A percentile compares a stretch with the other conserved stretches of the same genome.
These are phyloP conservation scores for Penicillium canescens DNA, from an alignment of 495 filamentous ascomycete species.

Conservation along the genomic window DNA sequence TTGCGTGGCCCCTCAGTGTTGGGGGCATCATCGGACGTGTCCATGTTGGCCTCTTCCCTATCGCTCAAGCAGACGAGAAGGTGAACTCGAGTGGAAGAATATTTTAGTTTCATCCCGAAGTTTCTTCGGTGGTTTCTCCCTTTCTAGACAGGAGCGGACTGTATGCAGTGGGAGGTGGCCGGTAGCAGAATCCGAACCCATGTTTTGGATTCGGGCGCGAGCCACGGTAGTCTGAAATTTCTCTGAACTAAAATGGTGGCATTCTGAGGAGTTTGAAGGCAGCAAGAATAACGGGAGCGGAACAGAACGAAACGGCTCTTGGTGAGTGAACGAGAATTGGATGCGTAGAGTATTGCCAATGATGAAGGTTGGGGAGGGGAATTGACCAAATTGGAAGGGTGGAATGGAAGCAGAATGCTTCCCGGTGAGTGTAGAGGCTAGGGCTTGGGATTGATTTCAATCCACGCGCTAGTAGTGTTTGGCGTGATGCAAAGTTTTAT, in stretches of 20 bases:
- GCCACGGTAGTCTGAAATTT: constrained; percentile 28
- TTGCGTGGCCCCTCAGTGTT: constrained; percentile 48
- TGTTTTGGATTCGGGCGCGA: constrained; percentile 22
- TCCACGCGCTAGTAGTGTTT: no score
- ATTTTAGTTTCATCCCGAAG: constrained; percentile 23
- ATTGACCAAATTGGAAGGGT: no score
- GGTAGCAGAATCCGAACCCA: constrained; percentile 49
- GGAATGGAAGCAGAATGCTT: no score
- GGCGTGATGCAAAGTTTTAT: no score
- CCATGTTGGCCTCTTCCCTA: constrained; percentile 72
- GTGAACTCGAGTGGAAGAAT: constrained; percentile 42
- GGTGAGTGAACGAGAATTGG: no score
- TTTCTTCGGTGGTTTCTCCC: constrained; percentile 39
- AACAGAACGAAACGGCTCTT: not conserved
- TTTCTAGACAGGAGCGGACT: constrained; percentile 43
- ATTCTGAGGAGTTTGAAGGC: constrained; percentile 12
- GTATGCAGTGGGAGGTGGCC: constrained; percentile 39
- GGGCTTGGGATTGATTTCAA: no score
- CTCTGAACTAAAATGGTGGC: constrained; percentile 44
- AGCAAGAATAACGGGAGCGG: not conserved
- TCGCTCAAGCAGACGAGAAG: constrained; percentile 60
- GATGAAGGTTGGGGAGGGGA: no score
- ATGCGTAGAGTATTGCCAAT: no score
- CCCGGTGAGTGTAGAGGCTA: no score
- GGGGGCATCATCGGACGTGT: constrained; percentile 49